A percentile compares a stretch with the other conserved stretches of the same genome.
Evolutionary conservation across 768 basidiomycete genomes (phyloP).

Genomic region (Solioccasus polychromus): DNA sequence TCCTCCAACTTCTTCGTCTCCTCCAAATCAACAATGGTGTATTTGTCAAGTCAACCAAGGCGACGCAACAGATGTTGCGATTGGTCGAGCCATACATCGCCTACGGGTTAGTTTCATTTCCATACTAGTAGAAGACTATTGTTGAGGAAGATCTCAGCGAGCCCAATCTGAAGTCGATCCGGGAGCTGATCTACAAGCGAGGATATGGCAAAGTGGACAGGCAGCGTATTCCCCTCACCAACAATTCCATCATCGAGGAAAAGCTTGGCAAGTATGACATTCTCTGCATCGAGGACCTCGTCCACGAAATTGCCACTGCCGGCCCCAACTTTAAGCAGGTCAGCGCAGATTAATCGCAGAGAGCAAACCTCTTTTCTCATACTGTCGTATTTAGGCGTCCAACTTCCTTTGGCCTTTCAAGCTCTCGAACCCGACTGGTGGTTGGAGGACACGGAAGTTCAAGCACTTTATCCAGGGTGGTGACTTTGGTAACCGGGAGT

Average conservation of each 20-base stretch:
- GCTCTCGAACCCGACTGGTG: constrained; percentile 97
- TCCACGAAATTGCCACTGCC: constrained; percentile 92
- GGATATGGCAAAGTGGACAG: constrained; percentile 98
- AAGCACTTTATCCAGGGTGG: constrained; percentile 95
- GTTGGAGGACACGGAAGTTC: constrained; percentile 98
- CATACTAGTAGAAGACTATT: not conserved
- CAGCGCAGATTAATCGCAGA: constrained; percentile 24
- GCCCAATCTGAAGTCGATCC: constrained; percentile 94
- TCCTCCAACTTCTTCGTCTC: constrained; percentile 95
- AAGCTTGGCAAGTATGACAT: constrained; percentile 91
- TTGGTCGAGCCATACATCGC: constrained; percentile 96
- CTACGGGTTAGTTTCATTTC: constrained; percentile 68
- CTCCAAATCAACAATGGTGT: constrained; percentile 99
- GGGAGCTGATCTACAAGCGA: constrained; percentile 98
- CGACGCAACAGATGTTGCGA: constrained; percentile 97
- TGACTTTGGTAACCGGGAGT: constrained; percentile 96
- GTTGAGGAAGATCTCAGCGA: constrained; percentile 50
- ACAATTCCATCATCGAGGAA: constrained; percentile 91
- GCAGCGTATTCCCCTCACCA: constrained; percentile 93
- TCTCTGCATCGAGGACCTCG: constrained; percentile 94
- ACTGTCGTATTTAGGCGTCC: constrained; percentile 50
- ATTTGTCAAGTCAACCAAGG: constrained; percentile 95
- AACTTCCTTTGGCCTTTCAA: constrained; percentile 99
- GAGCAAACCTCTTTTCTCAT: not conserved
- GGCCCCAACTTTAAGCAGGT: constrained; percentile 99